phyloP scores from a whole-genome alignment of 2,329 filamentous ascomycete genomes.

The Cordyceps militaris region DNA sequence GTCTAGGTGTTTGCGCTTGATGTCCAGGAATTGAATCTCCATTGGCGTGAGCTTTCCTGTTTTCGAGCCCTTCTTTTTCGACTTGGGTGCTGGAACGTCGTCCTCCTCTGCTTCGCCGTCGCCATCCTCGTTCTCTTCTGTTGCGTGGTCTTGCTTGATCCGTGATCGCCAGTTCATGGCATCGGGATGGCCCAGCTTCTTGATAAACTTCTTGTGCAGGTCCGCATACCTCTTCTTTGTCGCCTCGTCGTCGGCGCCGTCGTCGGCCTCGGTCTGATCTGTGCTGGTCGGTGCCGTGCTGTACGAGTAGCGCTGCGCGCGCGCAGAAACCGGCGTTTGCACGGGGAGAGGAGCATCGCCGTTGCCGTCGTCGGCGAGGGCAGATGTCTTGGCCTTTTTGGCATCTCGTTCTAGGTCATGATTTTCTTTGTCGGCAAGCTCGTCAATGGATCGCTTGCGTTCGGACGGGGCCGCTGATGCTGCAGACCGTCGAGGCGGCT shows the following conservation, averaged over 20 bases:
- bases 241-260: conserved; percentile 43
- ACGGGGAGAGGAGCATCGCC: conserved; percentile 14
- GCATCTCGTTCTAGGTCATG: neutral
- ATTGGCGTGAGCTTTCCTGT: conserved; percentile 82
- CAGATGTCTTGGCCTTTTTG: conserved; percentile 25
- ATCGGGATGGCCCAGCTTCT: conserved; percentile 81
- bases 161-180: conserved; percentile 63
- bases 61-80: conserved; percentile 63
- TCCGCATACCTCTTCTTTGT: conserved; percentile 55
- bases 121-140: conserved; percentile 46
- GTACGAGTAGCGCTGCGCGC: conserved; percentile 7
- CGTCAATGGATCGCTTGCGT: conserved; percentile 36
- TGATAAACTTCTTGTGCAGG: conserved; percentile 78
- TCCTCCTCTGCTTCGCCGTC: conserved; percentile 52
- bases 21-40: conserved; percentile 87
- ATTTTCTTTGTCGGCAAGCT: conserved; percentile 10
- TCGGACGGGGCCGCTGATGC: conserved; percentile 35
- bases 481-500: conserved; percentile 41
- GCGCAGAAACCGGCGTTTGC: conserved; percentile 21
- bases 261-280: conserved; percentile 31
- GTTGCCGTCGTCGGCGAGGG: conserved; percentile 43
- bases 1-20: conserved; percentile 86
- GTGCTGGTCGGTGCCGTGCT: conserved; percentile 25
- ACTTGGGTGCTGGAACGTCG: conserved; percentile 35
- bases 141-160: conserved; percentile 46